A percentile compares a stretch with the other conserved stretches of the same genome.
These are phyloP conservation scores for Stachybotrys chartarum DNA, from an alignment of 2,329 filamentous ascomycete genomes.

Conservation along the genomic window DNA sequence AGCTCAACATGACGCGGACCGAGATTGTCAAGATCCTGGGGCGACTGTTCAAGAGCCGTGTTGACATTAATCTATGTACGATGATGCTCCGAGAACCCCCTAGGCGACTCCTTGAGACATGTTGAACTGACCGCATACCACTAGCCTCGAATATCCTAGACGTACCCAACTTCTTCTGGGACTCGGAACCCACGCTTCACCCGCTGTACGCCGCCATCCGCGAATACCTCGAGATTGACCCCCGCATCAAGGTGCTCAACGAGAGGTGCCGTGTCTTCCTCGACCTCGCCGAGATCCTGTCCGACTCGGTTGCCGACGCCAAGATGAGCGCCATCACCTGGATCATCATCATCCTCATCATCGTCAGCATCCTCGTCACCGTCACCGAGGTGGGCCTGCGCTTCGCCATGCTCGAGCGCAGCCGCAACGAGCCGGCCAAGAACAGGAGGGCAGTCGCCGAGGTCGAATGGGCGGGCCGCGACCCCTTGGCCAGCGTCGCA, in stretches of 20 bases:
- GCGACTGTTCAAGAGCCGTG: constrained; percentile 82
- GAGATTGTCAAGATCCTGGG: constrained; percentile 93
- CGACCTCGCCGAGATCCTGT: constrained; percentile 90
- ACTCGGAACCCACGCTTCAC: constrained; percentile 88
- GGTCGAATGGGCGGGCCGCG: not conserved
- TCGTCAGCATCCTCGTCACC: constrained; percentile 86
- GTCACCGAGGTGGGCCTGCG: constrained; percentile 81
- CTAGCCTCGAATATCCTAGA: constrained; percentile 86
- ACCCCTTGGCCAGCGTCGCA: constrained; percentile 8
- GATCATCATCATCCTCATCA: constrained; percentile 94
- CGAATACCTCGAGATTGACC: constrained; percentile 96
- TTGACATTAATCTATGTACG: constrained; percentile 96
- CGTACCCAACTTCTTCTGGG: constrained; percentile 97
- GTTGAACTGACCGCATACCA: not conserved
- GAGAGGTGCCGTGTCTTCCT: constrained; percentile 95
- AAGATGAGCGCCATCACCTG: constrained; percentile 97
- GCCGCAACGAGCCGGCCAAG: constrained; percentile 12
- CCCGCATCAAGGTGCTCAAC: constrained; percentile 92
- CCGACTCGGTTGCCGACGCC: constrained; percentile 83
- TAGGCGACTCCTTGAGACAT: not conserved
- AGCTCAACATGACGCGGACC: constrained; percentile 82
- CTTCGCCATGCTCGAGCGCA: constrained; percentile 60
- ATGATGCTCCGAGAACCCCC: constrained; percentile 7
- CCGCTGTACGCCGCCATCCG: constrained; percentile 91
- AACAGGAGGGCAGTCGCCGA: constrained; percentile 12